Conservation (phyloP, 2,329 filamentous ascomycete genomes). For the Verticillium isaacii region DNA sequence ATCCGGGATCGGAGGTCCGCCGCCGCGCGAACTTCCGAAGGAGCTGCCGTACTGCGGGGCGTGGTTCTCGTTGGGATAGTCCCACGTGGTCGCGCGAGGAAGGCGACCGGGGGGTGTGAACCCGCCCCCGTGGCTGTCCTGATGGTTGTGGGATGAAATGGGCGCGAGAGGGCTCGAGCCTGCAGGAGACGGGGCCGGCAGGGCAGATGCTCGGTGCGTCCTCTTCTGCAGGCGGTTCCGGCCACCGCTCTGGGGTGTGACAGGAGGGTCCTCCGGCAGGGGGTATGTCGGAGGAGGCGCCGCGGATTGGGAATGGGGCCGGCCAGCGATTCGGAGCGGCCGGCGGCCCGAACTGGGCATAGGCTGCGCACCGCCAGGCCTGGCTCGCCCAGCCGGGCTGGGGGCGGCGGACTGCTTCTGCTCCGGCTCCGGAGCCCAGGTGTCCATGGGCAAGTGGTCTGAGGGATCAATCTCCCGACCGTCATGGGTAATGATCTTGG, state of each 20-base stretch:
- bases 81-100: constrained; percentile 45
- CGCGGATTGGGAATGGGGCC: constrained; percentile 43
- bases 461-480: constrained; percentile 75
- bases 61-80: constrained; percentile 50
- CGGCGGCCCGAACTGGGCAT: constrained; percentile 46
- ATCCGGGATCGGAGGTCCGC: constrained; percentile 59
- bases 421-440: constrained; percentile 74
- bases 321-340: constrained; percentile 42
- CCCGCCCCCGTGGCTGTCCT: constrained; percentile 30
- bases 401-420: constrained; percentile 28
- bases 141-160: constrained; percentile 46
- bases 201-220: constrained; percentile 37
- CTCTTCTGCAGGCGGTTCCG: constrained; percentile 66
- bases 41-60: constrained; percentile 29
- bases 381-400: constrained; percentile 32
- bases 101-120: constrained; percentile 39
- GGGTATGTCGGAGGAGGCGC: constrained; percentile 24
- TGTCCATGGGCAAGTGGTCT: constrained; percentile 72
- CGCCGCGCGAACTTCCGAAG: constrained; percentile 15
- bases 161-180: constrained; percentile 47
- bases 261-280: constrained; percentile 23
- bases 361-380: constrained; percentile 48
- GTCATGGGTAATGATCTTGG: constrained; percentile 71
- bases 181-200: constrained; percentile 31
- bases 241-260: constrained; percentile 29